These are phyloP conservation scores for Backusella westeae DNA, from an alignment of 192 early-diverging fungal species.

Conservation along the genomic window DNA sequence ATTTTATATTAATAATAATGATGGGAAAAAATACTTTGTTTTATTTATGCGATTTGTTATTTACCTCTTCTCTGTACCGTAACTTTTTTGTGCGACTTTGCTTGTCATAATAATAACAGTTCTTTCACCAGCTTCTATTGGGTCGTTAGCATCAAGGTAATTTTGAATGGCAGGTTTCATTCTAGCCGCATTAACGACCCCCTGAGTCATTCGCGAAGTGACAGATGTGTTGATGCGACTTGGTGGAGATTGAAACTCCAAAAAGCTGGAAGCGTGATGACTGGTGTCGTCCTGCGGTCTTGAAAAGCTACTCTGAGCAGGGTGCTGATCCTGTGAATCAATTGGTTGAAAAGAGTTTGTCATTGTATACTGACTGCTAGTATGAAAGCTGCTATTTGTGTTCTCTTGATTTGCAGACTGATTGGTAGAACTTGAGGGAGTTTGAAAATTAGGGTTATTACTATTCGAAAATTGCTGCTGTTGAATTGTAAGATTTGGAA, in stretches of 20 bases:
- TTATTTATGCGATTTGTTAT: no score
- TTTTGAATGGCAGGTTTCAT: constrained; percentile 6
- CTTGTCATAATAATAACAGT: constrained; percentile 78
- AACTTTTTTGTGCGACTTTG: constrained; percentile 90
- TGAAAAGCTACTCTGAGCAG: not conserved
- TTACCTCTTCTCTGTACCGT: constrained; percentile 83
- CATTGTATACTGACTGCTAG: not conserved
- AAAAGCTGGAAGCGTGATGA: constrained; percentile 1
- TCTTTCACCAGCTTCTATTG: constrained; percentile 46
- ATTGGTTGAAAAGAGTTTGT: constrained; percentile 1
- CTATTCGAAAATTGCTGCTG: not conserved
- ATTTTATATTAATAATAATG: not conserved
- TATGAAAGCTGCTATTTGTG: not conserved
- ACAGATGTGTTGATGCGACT: constrained; percentile 8
- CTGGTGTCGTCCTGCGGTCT: constrained; percentile 4
- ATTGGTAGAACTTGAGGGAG: not conserved
- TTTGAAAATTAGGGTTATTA: not conserved
- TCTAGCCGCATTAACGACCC: not conserved
- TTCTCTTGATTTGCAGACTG: not conserved
- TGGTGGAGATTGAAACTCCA: constrained; percentile 8
- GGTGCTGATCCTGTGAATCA: not conserved
- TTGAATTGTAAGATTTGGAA: not conserved
- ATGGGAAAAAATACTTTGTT: not conserved
- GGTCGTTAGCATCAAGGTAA: constrained; percentile 7
- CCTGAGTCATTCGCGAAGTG: not conserved